These are phyloP conservation scores for Vicia sativa DNA, from an alignment of 306 rosid genomes.

Conservation along the genomic window DNA sequence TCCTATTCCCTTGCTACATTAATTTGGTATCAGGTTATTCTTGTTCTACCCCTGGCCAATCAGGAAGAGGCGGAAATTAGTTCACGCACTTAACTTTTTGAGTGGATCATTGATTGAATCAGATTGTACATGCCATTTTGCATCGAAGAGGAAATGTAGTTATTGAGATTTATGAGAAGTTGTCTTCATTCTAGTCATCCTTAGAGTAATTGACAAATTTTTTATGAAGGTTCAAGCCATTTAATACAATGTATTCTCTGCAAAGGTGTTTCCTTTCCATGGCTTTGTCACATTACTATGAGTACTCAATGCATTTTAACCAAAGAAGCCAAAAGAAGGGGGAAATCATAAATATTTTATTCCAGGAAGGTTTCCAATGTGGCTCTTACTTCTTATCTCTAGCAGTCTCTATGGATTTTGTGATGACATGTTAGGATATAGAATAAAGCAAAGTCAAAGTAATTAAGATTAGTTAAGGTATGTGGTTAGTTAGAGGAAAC, in stretches of 20 bases:
- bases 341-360: neutral
- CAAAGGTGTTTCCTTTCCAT: constrained; percentile 8
- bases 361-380: constrained; percentile 5
- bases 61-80: too few species aligned
- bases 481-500: neutral
- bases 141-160: neutral
- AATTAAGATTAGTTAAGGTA: constrained; percentile 10
- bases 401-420: constrained; percentile 3
- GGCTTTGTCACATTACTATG: neutral
- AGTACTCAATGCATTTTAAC: constrained; percentile 3
- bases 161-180: neutral
- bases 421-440: neutral
- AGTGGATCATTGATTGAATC: constrained; percentile 6
- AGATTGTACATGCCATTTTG: constrained; percentile 16
- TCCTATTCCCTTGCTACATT: too few species aligned
- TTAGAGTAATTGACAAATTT: neutral
- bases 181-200: constrained; percentile 1
- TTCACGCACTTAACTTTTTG: neutral
- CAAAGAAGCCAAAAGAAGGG: constrained; percentile 8
- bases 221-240: constrained; percentile 4
- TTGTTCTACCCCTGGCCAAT: too few species aligned
- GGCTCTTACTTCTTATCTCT: constrained; percentile 2
- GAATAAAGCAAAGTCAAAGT: constrained; percentile 12
- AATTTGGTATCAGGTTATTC: too few species aligned
- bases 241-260: neutral